Percentiles rank a stretch among this genome's conserved stretches.
These are phyloP conservation scores for Diutina neorugosa DNA, from an alignment of 1,139 yeast genomes.

Conservation along the genomic window DNA sequence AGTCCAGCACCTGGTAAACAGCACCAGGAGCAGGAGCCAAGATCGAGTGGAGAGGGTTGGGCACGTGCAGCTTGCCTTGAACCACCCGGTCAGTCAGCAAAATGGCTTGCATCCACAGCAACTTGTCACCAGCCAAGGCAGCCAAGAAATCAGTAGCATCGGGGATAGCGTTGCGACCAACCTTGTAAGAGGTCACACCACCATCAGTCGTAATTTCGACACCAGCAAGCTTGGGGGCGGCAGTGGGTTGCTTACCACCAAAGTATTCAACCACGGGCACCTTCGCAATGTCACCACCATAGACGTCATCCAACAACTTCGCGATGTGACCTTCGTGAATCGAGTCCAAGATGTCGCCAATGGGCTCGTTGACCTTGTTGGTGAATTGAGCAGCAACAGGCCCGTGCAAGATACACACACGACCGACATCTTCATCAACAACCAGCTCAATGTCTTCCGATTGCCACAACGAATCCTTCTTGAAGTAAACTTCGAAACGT, in stretches of 20 bases:
- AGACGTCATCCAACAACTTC: slow-evolving; percentile 55
- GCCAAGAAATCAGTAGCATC: slow-evolving; percentile 58
- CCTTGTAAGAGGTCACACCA: slow-evolving; percentile 28
- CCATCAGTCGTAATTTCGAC: slow-evolving; percentile 14
- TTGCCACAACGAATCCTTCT: slow-evolving; percentile 98
- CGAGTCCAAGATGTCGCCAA: slow-evolving; percentile 75
- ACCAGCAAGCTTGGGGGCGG: slow-evolving; percentile 7
- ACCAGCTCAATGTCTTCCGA: slow-evolving; percentile 95
- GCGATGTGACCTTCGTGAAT: slow-evolving; percentile 86
- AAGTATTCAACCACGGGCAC: slow-evolving; percentile 88
- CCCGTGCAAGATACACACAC: slow-evolving; percentile 96
- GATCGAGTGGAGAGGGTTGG: slow-evolving; percentile 70
- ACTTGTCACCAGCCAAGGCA: slow-evolving; percentile 65
- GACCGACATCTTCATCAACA: slow-evolving; percentile 89
- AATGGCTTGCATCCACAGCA: slow-evolving; percentile 89
- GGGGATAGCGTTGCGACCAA: slow-evolving; percentile 33
- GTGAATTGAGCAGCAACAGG: slow-evolving; percentile 97
- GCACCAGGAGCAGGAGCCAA: slow-evolving; percentile 63
- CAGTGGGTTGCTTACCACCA: slow-evolving; percentile 48
- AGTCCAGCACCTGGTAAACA: slow-evolving; percentile 41
- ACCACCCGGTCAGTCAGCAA: slow-evolving; percentile 69
- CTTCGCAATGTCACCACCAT: slow-evolving; percentile 52
- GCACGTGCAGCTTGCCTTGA: slow-evolving; percentile 69
- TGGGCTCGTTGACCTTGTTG: slow-evolving; percentile 80
- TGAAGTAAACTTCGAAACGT: slow-evolving; percentile 89